Evolutionary conservation across 1,284 basidiomycete species (phyloP), one percentile per base, ranked within the genome.

Genomic region (Cutaneotrichosporon curvatum): DNA sequence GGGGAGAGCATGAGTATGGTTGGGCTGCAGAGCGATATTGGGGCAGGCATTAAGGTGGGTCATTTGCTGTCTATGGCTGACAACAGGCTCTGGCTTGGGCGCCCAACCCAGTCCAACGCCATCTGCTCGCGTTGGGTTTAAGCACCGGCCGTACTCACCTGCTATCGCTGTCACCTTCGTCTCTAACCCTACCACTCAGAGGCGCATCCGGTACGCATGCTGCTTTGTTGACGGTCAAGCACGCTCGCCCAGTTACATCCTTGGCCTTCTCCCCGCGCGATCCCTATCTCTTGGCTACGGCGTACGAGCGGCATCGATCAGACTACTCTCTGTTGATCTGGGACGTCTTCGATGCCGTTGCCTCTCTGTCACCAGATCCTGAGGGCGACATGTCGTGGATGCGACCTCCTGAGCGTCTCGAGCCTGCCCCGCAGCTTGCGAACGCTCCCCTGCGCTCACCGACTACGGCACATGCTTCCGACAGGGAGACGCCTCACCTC

Each of bases 321-420:
- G 69, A 71, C 40, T 60, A 61, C 45, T 67, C 64, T 1, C 48
- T 72, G 3, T 53, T 67, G 16, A 63, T 72, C 10, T 72, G 70
- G 70, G 70, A 72, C 48, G 48, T 72, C 3, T 53, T 59, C 21
- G 63, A 64, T 23, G 59, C 58, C 23, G 37, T 68, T 15, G 35
- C 52, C 18, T 33, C 45, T 1, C 28, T 64, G 7, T 53, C 59
- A 2, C 30, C 50, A 4, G 54, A 56, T 16, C 47, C 53, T 1
- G 42, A 48, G 4, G 53, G 47, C 0, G 53, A 51, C 20, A 4
- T 19, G 12, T 22, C 34, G 11, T 54, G 47, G 37, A 28, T 31
- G 12, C 45, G 52, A 9, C 39, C 45, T 3, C 12, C 43, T 1
- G 46, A 48, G 11, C 46, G 48, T 7, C 43, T 51, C 4, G 52